These are phyloP conservation scores for Russula brevipes DNA, from an alignment of 768 basidiomycete species.

Conservation along the genomic window DNA sequence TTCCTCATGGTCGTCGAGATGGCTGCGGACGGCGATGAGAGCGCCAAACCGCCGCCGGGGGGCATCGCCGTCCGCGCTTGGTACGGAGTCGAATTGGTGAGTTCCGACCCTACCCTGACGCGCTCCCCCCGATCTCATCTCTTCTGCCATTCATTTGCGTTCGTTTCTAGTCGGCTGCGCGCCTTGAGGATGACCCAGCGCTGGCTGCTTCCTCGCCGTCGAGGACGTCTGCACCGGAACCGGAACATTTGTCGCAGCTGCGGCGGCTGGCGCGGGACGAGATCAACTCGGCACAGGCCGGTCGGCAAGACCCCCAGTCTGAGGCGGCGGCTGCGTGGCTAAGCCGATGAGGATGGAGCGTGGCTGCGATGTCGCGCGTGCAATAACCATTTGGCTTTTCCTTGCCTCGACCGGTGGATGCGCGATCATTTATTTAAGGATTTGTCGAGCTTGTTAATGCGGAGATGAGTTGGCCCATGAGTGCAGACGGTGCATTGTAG, in stretches of 20 bases:
- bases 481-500: not conserved
- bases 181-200: conserved; percentile 12
- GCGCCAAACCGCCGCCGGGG: conserved; percentile 37
- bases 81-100: conserved; percentile 78
- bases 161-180: conserved; percentile 8
- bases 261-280: conserved; percentile 17
- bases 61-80: conserved; percentile 66
- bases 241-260: conserved; percentile 8
- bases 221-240: conserved; percentile 12
- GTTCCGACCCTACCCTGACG: conserved; percentile 23
- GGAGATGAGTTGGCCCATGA: not conserved
- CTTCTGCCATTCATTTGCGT: not conserved
- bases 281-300: conserved; percentile 3
- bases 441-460: not conserved
- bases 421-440: not conserved
- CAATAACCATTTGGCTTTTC: not conserved
- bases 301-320: conserved; percentile 4
- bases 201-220: conserved; percentile 13
- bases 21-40: conserved; percentile 54
- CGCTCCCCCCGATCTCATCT: too few species aligned
- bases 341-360: conserved; percentile 3
- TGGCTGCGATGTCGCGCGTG: not conserved
- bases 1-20: conserved; percentile 78
- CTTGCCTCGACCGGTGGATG: not conserved
- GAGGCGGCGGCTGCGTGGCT: conserved; percentile 7